phyloP scores from a whole-genome alignment of 2,329 filamentous ascomycete species.

The Verticillium albo-atrum region DNA sequence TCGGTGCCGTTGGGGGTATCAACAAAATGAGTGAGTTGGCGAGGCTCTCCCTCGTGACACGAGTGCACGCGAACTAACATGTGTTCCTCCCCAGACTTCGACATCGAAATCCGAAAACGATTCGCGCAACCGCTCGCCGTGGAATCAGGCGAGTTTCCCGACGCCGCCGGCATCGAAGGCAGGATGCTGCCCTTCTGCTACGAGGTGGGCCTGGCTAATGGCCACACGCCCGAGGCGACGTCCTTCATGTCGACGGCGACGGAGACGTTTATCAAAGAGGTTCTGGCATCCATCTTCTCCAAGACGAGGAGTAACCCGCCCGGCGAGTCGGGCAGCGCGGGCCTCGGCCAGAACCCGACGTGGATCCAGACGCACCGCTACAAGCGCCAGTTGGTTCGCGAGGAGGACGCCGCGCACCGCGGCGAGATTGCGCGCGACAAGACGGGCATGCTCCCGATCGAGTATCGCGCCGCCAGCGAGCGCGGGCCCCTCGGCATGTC shows the following conservation, averaged over 20 bases:
- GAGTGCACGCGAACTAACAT: neutral
- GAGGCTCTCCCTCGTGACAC: no score
- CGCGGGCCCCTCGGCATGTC: constrained; percentile 70
- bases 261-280: constrained; percentile 64
- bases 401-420: constrained; percentile 69
- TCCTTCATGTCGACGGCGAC: constrained; percentile 62
- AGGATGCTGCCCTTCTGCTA: constrained; percentile 67
- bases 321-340: constrained; percentile 55
- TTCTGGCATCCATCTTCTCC: constrained; percentile 58
- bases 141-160: constrained; percentile 67
- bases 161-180: constrained; percentile 56
- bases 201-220: constrained; percentile 56
- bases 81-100: constrained; percentile 45
- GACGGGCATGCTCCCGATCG: constrained; percentile 73
- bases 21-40: constrained; percentile 74
- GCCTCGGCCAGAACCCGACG: constrained; percentile 59
- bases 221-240: constrained; percentile 55
- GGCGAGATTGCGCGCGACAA: constrained; percentile 73
- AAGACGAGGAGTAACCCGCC: constrained; percentile 62
- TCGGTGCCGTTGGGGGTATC: constrained; percentile 29
- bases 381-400: constrained; percentile 65
- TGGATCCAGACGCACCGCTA: constrained; percentile 81
- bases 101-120: constrained; percentile 63
- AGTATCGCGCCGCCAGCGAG: constrained; percentile 70
- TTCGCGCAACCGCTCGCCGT: constrained; percentile 60